Evolutionary conservation across 352 stramenopile genomes (phyloP).

Genomic region (Phytophthora vignae): DNA sequence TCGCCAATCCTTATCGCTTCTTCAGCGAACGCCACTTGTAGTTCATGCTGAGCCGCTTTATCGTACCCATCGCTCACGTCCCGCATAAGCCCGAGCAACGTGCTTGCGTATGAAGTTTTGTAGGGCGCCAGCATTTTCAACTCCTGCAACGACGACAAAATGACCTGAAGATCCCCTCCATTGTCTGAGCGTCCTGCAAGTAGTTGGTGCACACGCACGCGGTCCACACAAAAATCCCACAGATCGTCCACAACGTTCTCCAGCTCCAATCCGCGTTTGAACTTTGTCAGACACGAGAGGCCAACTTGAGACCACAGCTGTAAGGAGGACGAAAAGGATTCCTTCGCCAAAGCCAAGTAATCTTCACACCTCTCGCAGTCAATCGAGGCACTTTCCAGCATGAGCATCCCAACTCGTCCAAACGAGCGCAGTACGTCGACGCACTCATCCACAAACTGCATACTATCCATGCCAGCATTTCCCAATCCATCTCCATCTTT

Average conservation of each 20-base stretch:
- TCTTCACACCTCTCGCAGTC: slow-evolving; percentile 59
- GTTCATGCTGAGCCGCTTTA: slow-evolving; percentile 37
- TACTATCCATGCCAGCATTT: slow-evolving; percentile 13
- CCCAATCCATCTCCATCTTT: slow-evolving; percentile 23
- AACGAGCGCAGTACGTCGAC: slow-evolving; percentile 80
- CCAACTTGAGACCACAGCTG: slow-evolving; percentile 74
- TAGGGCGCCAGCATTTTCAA: slow-evolving; percentile 82
- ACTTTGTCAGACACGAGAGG: slow-evolving; percentile 68
- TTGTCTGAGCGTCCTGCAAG: slow-evolving; percentile 19
- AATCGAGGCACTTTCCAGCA: slow-evolving; percentile 61
- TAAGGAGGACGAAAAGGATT: slow-evolving; percentile 55
- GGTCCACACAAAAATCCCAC: slow-evolving; percentile 82
- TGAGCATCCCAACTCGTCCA: slow-evolving; percentile 67
- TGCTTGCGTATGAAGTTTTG: slow-evolving; percentile 48
- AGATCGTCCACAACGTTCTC: slow-evolving; percentile 82
- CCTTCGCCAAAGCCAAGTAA: slow-evolving; percentile 64
- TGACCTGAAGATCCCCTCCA: slow-evolving; percentile 28
- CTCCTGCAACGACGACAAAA: slow-evolving; percentile 68
- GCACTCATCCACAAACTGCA: slow-evolving; percentile 64
- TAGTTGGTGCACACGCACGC: slow-evolving; percentile 61
- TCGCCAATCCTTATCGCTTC: slow-evolving; percentile 70
- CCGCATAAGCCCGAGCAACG: slow-evolving; percentile 58
- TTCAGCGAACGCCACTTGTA: slow-evolving; percentile 61
- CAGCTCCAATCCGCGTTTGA: slow-evolving; percentile 69
- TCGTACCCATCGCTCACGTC: slow-evolving; percentile 63